These are phyloP conservation scores for Aurantiochytrium sp. DNA, from an alignment of 108 stramenopile genomes.

Conservation along the genomic window DNA sequence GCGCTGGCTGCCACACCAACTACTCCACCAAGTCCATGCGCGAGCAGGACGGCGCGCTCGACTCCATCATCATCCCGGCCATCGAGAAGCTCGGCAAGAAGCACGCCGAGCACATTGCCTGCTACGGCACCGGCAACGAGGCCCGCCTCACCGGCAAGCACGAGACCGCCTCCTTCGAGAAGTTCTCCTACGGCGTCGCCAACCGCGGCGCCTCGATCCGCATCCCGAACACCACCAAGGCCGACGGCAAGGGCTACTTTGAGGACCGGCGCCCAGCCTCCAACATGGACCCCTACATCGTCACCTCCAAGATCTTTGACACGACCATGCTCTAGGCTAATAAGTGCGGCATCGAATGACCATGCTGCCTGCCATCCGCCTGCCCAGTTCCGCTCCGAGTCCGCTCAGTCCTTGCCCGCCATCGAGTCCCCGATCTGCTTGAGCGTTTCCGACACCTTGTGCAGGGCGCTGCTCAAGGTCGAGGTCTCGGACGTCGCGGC, in stretches of 20 bases:
- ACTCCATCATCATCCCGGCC: constrained; percentile 73
- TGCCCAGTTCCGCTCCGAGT: too few species aligned
- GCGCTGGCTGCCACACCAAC: constrained; percentile 95
- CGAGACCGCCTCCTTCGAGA: constrained; percentile 85
- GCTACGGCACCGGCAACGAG: constrained; percentile 94
- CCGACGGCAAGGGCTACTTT: constrained; percentile 90
- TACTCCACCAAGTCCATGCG: constrained; percentile 92
- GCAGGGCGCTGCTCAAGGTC: background rate
- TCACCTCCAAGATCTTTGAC: constrained; percentile 87
- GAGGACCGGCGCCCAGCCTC: constrained; percentile 93
- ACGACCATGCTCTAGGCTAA: constrained; percentile 50
- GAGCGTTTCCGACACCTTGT: background rate
- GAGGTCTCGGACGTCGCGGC: background rate
- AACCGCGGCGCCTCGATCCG: constrained; percentile 91
- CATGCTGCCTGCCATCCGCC: too few species aligned
- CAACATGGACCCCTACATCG: constrained; percentile 93
- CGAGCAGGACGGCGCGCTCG: constrained; percentile 78
- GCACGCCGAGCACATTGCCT: constrained; percentile 89
- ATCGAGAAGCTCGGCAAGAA: constrained; percentile 90
- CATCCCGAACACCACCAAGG: constrained; percentile 86
- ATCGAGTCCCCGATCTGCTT: background rate
- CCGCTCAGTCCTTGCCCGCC: background rate
- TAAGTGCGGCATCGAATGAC: too few species aligned
- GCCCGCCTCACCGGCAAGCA: constrained; percentile 85
- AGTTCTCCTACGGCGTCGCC: constrained; percentile 90